Evolutionary conservation across 352 stramenopile genomes (phyloP).

Genomic region (Pythium volutum): DNA sequence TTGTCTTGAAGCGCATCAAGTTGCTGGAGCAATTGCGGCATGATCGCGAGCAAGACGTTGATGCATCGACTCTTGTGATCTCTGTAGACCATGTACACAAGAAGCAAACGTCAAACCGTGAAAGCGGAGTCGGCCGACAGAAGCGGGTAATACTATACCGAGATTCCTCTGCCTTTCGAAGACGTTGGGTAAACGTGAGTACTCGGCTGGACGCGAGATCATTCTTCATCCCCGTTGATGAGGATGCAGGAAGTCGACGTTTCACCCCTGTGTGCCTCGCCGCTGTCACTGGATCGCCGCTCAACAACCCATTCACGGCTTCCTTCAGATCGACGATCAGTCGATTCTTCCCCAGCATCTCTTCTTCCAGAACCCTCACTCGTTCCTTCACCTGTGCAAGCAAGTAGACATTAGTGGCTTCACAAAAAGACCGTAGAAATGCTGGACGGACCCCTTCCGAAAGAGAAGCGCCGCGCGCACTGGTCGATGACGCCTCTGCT

Average conservation of each 20-base stretch:
- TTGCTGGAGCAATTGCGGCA: conserved; percentile 44
- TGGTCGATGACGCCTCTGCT: conserved; percentile 28
- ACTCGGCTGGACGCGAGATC: conserved; percentile 25
- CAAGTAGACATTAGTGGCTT: not conserved
- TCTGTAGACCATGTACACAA: conserved; percentile 22
- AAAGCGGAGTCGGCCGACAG: not conserved
- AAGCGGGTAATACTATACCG: conserved; percentile 21
- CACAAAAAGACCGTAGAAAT: no score
- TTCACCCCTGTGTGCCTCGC: not conserved
- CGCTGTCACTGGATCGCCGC: not conserved
- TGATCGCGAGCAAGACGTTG: conserved; percentile 37
- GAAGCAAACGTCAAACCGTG: not conserved
- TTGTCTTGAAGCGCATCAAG: conserved; percentile 51
- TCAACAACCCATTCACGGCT: conserved; percentile 31
- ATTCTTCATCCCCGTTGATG: not conserved
- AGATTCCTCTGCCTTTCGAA: conserved; percentile 35
- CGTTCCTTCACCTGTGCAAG: conserved; percentile 33
- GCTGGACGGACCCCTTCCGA: not conserved
- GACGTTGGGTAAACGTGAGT: conserved; percentile 30
- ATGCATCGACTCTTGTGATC: conserved; percentile 44
- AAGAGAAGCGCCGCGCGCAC: not conserved
- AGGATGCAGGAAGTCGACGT: not conserved
- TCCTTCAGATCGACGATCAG: conserved; percentile 33
- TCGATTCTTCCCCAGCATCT: conserved; percentile 36
- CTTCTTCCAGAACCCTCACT: conserved; percentile 41